Base-by-base conservation (phyloP, 768 basidiomycete genomes). In the Fomitopsis pulvina region DNA sequence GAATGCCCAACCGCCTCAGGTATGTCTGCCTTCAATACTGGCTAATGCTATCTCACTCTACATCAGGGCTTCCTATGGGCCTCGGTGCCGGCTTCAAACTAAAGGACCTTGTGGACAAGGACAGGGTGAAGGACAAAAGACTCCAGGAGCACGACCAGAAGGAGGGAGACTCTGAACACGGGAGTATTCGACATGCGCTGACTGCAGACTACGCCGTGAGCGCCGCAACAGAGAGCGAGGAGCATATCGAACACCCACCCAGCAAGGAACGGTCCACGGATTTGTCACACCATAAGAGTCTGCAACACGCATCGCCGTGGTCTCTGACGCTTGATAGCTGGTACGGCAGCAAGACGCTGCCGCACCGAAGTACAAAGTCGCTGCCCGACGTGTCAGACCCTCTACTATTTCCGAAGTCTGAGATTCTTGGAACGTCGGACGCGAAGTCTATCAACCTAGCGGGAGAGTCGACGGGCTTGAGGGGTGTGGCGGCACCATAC, bases 1-100 rank as follows among this genome's bases (percentile, higher is more conserved):
- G 87, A 90, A 71, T 91, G 87, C 59, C 87, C 87, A 5, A 86
- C 83, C n/a, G 68, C 77, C 27, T 84, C 81, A n/a, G 86, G 85
- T 82, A 24, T 52, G 41, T 54, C 30, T 37, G 14, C 25, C 25
- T 52, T 34, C 6, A 21, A 18, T 4, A n/a, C n/a, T 4, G 45
- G 27, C n/a, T 30, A 25, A 37, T 7, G 8, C 21, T 34, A 30
- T 30, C 45, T 57, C 44, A 43, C n/a, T 51, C 25, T 28, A 28
- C 28, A 26, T 20, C 48, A 85, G 85, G 87, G 20, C 81, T 89
- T 40, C 87, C 87, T 4, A 81, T 83, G 78, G 87, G 83, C 11
- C 67, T 90, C 7, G 84, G 83, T 32, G 87, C 87, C 20, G 83
- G 85, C 39, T 81, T 89, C 65, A 88, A 82, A 60, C 70, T 83